These are phyloP conservation scores for Azolla pinnata DNA, from an alignment of 75 land plant species.

Conservation along the genomic window DNA sequence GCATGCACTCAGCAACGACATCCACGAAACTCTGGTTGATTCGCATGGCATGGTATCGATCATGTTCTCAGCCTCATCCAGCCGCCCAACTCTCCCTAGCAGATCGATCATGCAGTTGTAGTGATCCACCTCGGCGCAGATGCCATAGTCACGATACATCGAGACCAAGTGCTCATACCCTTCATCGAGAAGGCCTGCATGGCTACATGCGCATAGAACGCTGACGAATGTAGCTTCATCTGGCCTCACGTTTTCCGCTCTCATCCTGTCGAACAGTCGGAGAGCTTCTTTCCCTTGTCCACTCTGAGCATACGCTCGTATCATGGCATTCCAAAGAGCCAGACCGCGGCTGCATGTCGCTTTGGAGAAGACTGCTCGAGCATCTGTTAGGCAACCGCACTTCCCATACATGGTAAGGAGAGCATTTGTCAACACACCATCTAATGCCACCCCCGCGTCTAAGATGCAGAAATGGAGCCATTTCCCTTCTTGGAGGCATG, in stretches of 20 bases:
- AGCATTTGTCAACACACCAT: too few species aligned
- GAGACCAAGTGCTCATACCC: slow-evolving; percentile 37
- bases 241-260: slow-evolving; percentile 33
- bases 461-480: too few species aligned
- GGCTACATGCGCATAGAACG: slow-evolving; percentile 35
- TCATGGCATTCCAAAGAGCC: slow-evolving; percentile 61
- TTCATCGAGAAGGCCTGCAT: slow-evolving; percentile 29
- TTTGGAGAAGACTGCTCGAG: slow-evolving; percentile 24
- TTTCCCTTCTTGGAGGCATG: too few species aligned
- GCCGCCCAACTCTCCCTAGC: slow-evolving; percentile 44
- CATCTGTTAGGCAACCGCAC: slow-evolving; percentile 26
- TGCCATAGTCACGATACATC: slow-evolving; percentile 13
- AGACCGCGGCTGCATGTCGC: slow-evolving; percentile 24
- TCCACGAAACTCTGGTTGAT: slow-evolving; percentile 39
- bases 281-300: slow-evolving; percentile 49
- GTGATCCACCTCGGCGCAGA: slow-evolving; percentile 14
- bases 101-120: slow-evolving; percentile 39
- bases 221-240: slow-evolving; percentile 37
- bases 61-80: slow-evolving; percentile 39
- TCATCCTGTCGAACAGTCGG: slow-evolving; percentile 43
- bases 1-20: slow-evolving; percentile 41
- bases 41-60: slow-evolving; percentile 32
- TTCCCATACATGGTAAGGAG: slow-evolving; percentile 46
- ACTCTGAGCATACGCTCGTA: slow-evolving; percentile 41
- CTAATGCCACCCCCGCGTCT: too few species aligned